Evolutionary conservation across 495 filamentous ascomycete genomes (phyloP).

Genomic region (Xylaria longipes): DNA sequence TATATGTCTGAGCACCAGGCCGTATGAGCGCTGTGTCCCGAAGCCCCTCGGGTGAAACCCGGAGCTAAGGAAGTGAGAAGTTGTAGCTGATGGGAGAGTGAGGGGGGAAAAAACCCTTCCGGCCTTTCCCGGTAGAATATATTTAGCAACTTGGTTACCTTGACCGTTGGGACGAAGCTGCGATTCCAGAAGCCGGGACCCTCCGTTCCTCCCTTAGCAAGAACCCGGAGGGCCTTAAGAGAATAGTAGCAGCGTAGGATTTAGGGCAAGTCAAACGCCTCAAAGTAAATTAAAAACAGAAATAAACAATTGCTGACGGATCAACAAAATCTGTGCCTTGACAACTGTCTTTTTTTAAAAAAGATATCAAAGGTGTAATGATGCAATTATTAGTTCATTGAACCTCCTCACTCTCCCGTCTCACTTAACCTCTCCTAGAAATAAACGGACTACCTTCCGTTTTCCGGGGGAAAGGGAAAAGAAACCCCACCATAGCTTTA

Average conservation of each 20-base stretch:
- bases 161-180: not conserved
- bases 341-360: too few species aligned
- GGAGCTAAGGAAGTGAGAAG: not conserved
- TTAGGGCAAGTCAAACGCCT: not conserved
- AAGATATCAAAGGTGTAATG: not conserved
- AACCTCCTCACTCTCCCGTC: not conserved
- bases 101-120: not conserved
- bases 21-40: not conserved
- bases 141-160: not conserved
- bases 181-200: not conserved
- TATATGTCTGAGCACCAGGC: not conserved
- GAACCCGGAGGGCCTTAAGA: not conserved
- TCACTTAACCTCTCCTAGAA: not conserved
- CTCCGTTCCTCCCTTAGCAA: too few species aligned
- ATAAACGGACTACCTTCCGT: not conserved
- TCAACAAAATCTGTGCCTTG: too few species aligned
- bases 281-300: too few species aligned
- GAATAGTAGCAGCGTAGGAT: not conserved
- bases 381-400: slow-evolving; percentile 1
- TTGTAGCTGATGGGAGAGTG: not conserved
- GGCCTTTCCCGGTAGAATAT: not conserved
- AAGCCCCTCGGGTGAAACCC: not conserved
- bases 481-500: slow-evolving; percentile 9
- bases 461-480: not conserved
- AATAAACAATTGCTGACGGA: not conserved